Evolutionary conservation across 1,284 basidiomycete species (phyloP).

Genomic region (Trametes versicolor): DNA sequence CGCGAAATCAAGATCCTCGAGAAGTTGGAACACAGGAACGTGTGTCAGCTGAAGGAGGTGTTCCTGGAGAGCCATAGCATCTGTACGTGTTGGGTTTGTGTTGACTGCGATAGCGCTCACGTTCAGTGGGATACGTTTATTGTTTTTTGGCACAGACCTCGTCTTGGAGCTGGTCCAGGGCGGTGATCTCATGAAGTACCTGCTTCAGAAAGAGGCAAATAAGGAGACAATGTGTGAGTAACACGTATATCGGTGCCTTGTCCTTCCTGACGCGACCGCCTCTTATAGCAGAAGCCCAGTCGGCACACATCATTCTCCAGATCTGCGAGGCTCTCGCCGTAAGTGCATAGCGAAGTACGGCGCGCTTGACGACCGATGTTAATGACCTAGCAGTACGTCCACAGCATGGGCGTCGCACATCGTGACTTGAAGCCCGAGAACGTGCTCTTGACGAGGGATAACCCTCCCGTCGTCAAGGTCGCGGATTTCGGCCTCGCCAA

Average conservation of each 20-base stretch:
- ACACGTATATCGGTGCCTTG: not conserved
- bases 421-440: slow-evolving; percentile 96
- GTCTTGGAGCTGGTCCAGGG: slow-evolving; percentile 30
- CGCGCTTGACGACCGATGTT: not conserved
- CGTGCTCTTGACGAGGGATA: slow-evolving; percentile 73
- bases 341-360: slow-evolving; percentile 35
- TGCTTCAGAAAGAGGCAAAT: slow-evolving; percentile 52
- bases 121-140: not conserved
- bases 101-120: not conserved
- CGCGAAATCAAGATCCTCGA: slow-evolving; percentile 83
- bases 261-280: slow-evolving; percentile 3
- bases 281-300: slow-evolving; percentile 60
- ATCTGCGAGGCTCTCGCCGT: slow-evolving; percentile 78
- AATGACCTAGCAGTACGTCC: slow-evolving; percentile 67
- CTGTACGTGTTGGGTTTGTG: slow-evolving; percentile 51
- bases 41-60: slow-evolving; percentile 83
- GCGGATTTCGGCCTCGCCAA: slow-evolving; percentile 96
- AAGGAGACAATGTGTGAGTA: slow-evolving; percentile 66
- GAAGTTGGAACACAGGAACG: slow-evolving; percentile 78
- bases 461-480: slow-evolving; percentile 78
- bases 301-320: slow-evolving; percentile 75
- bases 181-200: slow-evolving; percentile 65
- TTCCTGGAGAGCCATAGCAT: slow-evolving; percentile 72
- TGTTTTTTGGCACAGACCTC: slow-evolving; percentile 12
- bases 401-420: slow-evolving; percentile 80